A percentile compares a stretch with the other conserved stretches of the same genome.
These are phyloP conservation scores for Leishmania lainsoni DNA, from an alignment of 208 protist species.

Conservation along the genomic window DNA sequence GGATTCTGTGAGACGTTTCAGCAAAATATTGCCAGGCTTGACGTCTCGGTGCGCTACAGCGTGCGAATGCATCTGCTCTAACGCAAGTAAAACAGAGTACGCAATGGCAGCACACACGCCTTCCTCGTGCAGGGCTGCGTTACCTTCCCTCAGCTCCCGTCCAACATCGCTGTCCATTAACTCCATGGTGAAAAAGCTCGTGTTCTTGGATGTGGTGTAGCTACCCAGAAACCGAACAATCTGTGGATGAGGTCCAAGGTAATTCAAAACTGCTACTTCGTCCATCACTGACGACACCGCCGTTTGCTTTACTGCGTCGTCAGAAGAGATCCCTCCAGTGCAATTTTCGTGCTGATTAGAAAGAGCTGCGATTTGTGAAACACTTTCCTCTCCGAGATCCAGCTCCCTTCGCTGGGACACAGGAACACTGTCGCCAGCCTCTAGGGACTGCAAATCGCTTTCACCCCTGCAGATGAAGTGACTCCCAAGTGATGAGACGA, in stretches of 20 bases:
- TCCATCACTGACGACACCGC: slow-evolving; percentile 10
- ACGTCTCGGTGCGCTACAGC: slow-evolving; percentile 79
- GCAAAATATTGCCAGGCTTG: slow-evolving; percentile 85
- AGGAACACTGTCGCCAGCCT: neutral
- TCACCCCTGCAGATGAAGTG: neutral
- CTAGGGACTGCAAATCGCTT: neutral
- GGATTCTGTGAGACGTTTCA: slow-evolving; percentile 31
- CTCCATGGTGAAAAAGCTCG: slow-evolving; percentile 72
- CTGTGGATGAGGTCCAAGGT: slow-evolving; percentile 66
- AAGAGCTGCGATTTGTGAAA: slow-evolving; percentile 30
- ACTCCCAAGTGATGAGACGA: neutral
- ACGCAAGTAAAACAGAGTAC: slow-evolving; percentile 53
- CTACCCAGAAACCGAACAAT: slow-evolving; percentile 62
- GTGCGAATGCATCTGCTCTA: slow-evolving; percentile 60
- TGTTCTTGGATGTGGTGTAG: slow-evolving; percentile 43
- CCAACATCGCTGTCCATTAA: slow-evolving; percentile 83
- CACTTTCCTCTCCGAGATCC: slow-evolving; percentile 41
- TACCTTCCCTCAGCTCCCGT: slow-evolving; percentile 57
- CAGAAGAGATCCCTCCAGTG: neutral
- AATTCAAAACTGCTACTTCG: slow-evolving; percentile 54
- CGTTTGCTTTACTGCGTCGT: neutral
- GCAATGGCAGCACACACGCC: slow-evolving; percentile 39
- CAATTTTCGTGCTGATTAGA: slow-evolving; percentile 12
- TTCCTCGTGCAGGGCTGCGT: slow-evolving; percentile 45
- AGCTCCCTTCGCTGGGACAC: slow-evolving; percentile 18